These are phyloP conservation scores for Trapa bicornis DNA, from an alignment of 345 rosid genomes.

Conservation along the genomic window DNA sequence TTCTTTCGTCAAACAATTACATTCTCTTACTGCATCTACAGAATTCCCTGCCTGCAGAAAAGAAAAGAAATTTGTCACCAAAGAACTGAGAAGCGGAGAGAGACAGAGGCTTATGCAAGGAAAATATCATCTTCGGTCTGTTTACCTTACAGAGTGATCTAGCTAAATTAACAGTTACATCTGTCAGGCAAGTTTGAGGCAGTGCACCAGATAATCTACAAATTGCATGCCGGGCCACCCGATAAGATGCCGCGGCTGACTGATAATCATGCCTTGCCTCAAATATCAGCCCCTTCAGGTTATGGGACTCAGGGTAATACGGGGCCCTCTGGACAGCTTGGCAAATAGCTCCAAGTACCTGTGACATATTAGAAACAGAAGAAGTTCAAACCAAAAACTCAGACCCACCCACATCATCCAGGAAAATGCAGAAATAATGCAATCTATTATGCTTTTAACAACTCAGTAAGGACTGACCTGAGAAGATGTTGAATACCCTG, in stretches of 20 bases:
- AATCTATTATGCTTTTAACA: not conserved
- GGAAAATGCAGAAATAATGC: not conserved
- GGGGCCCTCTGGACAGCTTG: slow-evolving; percentile 89
- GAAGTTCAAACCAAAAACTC: not conserved
- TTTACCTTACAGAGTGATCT: slow-evolving; percentile 68
- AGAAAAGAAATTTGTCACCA: not conserved
- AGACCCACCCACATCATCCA: not conserved
- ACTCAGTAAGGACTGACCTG: slow-evolving; percentile 36
- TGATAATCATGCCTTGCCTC: slow-evolving; percentile 64
- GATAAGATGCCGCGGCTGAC: slow-evolving; percentile 55
- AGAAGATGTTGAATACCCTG: slow-evolving; percentile 63
- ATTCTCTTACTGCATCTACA: slow-evolving; percentile 56
- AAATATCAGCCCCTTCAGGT: slow-evolving; percentile 66
- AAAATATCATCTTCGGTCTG: not conserved
- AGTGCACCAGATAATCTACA: slow-evolving; percentile 21
- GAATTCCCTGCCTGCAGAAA: slow-evolving; percentile 45
- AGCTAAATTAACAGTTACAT: slow-evolving; percentile 64
- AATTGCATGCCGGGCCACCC: slow-evolving; percentile 45
- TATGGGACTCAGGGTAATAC: slow-evolving; percentile 70
- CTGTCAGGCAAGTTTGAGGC: slow-evolving; percentile 35
- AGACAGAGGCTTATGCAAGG: not conserved
- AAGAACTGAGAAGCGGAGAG: not conserved
- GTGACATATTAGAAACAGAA: slow-evolving; percentile 2
- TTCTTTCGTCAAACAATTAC: slow-evolving; percentile 46
- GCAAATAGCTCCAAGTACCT: slow-evolving; percentile 79